Evolutionary conservation across 768 basidiomycete species (phyloP), one percentile per base, ranked within the genome.

Genomic region (Pilatotrama ljubarskyi): DNA sequence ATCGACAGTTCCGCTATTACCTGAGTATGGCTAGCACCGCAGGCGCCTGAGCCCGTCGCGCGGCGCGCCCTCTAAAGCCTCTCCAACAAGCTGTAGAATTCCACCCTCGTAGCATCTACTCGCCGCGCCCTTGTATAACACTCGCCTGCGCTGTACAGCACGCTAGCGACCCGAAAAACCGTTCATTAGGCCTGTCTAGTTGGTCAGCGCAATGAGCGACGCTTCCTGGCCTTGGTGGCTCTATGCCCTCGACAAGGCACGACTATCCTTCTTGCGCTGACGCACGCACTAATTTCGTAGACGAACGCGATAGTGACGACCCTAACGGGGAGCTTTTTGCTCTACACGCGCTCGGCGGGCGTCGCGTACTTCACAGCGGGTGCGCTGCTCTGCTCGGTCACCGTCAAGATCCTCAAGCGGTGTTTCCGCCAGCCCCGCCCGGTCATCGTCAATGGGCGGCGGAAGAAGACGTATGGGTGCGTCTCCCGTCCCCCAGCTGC

Each of bases 381-480:
- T 43, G 85, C 84, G 14, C 69, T 84, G 1, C 70, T 77, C 44
- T 90, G 87, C 69, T 74, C 77, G 15, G 48, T 82, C 22, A 78
- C 82, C 3, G 88, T 85, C 47, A 90, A 90, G 70, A 50, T 82
- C 4, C 65, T 86, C 47, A 93, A 93, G 68, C 74, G 63, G 17
- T 65, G 79, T 24, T 78, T 93, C 24, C 79, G 83, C 36, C 90
- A 93, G 68, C 81, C 83, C 22, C 82, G 91, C 38, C 91, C 88
- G 5, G 61, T 70, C 35, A 66, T 70, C 24, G 69, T 75, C 37
- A 73, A 69, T 64, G 68, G 64, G 20, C 61, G 62, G 43, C 73
- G 74, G 43, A 90, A 86, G 69, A 75, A 75, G 51, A 76, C 84
- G 3, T 93, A 88, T 68, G 91, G 91, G 90, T 91, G 67, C 49